phyloP scores from a whole-genome alignment of 768 basidiomycete species.

The Lactarius hengduanensis region DNA sequence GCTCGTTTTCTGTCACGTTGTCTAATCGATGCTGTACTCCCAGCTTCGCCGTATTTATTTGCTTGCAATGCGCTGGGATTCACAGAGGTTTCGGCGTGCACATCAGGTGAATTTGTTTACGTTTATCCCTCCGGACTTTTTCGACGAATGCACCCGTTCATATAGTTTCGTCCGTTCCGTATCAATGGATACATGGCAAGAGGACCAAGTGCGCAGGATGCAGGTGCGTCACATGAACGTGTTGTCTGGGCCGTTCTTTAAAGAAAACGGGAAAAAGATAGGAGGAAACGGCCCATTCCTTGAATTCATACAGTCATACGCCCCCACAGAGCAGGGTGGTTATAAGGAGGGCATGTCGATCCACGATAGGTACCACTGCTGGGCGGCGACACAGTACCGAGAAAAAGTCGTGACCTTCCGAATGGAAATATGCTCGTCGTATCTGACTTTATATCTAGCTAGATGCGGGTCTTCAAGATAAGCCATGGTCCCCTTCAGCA shows the following conservation, averaged over 20 bases:
- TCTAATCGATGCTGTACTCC: constrained; percentile 9
- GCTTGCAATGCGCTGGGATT: constrained; percentile 81
- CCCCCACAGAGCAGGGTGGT: constrained; percentile 64
- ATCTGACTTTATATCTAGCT: constrained; percentile 48
- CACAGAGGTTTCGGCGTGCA: constrained; percentile 95
- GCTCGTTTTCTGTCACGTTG: not conserved
- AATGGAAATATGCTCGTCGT: not conserved
- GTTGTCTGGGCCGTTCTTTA: constrained; percentile 11
- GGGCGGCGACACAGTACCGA: constrained; percentile 93
- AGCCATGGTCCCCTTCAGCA: constrained; percentile 73
- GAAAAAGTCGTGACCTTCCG: constrained; percentile 65
- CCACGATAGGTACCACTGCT: constrained; percentile 84
- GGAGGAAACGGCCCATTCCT: constrained; percentile 88
- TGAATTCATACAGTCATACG: constrained; percentile 71
- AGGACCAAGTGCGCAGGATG: constrained; percentile 87
- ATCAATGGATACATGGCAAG: constrained; percentile 96
- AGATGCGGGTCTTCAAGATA: constrained; percentile 70
- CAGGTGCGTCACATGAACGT: constrained; percentile 49
- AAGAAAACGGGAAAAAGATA: constrained; percentile 44
- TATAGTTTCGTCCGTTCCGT: constrained; percentile 89
- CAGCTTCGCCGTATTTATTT: constrained; percentile 87
- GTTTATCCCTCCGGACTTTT: not conserved
- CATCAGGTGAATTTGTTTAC: constrained; percentile 54
- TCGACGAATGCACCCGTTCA: constrained; percentile 25
- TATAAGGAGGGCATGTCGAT: constrained; percentile 60